Evolutionary conservation across 768 basidiomycete genomes (phyloP).

Genomic region (Pleurotus eryngii): DNA sequence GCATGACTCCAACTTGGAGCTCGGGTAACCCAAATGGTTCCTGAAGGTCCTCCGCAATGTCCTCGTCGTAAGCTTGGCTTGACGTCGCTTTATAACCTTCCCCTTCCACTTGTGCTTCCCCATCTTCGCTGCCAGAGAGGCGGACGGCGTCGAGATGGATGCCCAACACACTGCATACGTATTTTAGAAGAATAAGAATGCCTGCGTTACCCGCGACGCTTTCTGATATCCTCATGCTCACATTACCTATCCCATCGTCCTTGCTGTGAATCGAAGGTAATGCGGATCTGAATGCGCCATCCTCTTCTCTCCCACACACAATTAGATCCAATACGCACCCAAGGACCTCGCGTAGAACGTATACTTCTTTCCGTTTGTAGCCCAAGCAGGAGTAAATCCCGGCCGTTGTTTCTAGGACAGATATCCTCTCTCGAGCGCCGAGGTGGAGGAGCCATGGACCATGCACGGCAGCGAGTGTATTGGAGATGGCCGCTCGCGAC

Average conservation of each 20-base stretch:
- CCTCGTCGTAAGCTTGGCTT: conserved; percentile 31
- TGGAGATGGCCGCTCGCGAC: conserved; percentile 63
- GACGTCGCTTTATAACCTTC: not conserved
- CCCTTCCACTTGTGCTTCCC: not conserved
- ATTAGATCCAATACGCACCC: conserved; percentile 82
- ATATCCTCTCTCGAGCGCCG: conserved; percentile 70
- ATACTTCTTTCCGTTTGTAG: conserved; percentile 85
- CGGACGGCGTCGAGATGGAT: conserved; percentile 74
- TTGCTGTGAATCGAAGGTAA: conserved; percentile 36
- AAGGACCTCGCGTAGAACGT: conserved; percentile 80
- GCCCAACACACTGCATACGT: conserved; percentile 78
- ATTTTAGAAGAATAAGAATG: conserved; percentile 68
- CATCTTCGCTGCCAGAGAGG: not conserved
- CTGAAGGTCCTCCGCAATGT: conserved; percentile 35
- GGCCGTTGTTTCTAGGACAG: conserved; percentile 65
- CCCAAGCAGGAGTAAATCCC: conserved; percentile 79
- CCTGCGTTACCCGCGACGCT: conserved; percentile 78
- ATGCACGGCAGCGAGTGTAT: conserved; percentile 66
- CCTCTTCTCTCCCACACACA: conserved; percentile 81
- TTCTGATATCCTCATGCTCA: conserved; percentile 74
- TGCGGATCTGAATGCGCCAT: conserved; percentile 44
- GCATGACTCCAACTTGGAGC: conserved; percentile 88
- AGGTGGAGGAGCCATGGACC: conserved; percentile 88
- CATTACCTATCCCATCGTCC: conserved; percentile 46
- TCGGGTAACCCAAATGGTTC: conserved; percentile 90